Conservation (phyloP, 2,329 filamentous ascomycete genomes). For the Phyllosticta capitalensis region DNA sequence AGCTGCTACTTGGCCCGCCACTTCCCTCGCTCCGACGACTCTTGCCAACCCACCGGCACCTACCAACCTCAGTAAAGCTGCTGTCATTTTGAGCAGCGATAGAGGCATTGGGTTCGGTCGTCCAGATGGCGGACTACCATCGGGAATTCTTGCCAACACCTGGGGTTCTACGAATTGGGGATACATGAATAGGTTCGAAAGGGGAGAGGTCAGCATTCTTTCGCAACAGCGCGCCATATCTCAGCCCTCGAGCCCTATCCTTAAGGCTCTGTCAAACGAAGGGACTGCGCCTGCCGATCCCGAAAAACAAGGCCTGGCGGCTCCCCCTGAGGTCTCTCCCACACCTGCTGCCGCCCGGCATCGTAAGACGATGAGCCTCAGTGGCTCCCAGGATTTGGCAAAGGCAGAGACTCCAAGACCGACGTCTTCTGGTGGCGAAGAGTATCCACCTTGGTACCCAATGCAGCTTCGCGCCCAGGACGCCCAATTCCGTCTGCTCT, state of each 20-base stretch:
- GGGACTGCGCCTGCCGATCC: not conserved
- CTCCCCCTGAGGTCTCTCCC: not conserved
- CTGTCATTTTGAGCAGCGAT: slow-evolving; percentile 72
- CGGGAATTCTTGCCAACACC: slow-evolving; percentile 81
- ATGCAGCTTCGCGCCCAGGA: slow-evolving; percentile 75
- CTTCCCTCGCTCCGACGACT: slow-evolving; percentile 69
- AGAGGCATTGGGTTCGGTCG: slow-evolving; percentile 55
- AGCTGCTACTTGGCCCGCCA: slow-evolving; percentile 38
- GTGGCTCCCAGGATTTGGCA: slow-evolving; percentile 2
- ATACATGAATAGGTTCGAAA: slow-evolving; percentile 52
- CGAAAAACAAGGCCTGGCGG: not conserved
- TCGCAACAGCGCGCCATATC: slow-evolving; percentile 23
- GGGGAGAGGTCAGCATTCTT: slow-evolving; percentile 38
- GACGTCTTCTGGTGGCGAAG: slow-evolving; percentile 34
- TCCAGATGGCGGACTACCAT: slow-evolving; percentile 61
- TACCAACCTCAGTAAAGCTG: slow-evolving; percentile 78
- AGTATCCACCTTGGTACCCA: slow-evolving; percentile 69
- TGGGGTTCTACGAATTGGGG: slow-evolving; percentile 88
- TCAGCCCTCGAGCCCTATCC: slow-evolving; percentile 26
- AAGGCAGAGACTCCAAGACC: slow-evolving; percentile 2
- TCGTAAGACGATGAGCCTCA: slow-evolving; percentile 44
- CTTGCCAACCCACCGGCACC: slow-evolving; percentile 73
- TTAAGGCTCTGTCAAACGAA: slow-evolving; percentile 3
- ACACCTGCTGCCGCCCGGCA: slow-evolving; percentile 28
- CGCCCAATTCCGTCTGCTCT: slow-evolving; percentile 84